These are phyloP conservation scores for Peterozyma toletana DNA, from an alignment of 805 yeast genomes.

Conservation along the genomic window DNA sequence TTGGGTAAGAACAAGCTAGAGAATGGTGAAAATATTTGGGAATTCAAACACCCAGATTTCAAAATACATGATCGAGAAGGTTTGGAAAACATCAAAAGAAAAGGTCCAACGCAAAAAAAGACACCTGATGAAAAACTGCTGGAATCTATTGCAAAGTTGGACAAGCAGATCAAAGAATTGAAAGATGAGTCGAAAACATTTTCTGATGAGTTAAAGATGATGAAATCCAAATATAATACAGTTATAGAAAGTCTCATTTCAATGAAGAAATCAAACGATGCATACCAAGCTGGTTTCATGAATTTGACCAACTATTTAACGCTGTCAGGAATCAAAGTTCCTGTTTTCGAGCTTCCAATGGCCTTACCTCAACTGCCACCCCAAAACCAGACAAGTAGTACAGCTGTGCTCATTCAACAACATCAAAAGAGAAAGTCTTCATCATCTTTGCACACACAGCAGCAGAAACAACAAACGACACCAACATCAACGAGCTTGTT, in stretches of 20 bases:
- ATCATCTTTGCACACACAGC: conserved; percentile 8
- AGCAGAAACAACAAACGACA: conserved; percentile 10
- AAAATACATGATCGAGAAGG: conserved; percentile 68
- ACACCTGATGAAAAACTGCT: conserved; percentile 14
- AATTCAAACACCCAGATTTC: conserved; percentile 88
- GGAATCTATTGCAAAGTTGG: conserved; percentile 21
- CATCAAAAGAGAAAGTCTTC: neutral
- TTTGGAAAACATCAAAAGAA: conserved; percentile 81
- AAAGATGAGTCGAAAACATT: conserved; percentile 26
- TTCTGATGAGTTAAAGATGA: conserved; percentile 26
- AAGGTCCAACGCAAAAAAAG: conserved; percentile 57
- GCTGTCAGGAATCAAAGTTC: conserved; percentile 62
- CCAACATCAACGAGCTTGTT: neutral
- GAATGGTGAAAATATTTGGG: conserved; percentile 84
- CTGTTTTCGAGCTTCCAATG: conserved; percentile 51
- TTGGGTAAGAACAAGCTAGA: conserved; percentile 31
- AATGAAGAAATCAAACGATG: conserved; percentile 49
- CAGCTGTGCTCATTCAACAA: neutral
- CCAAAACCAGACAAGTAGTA: neutral
- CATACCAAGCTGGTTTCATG: conserved; percentile 45
- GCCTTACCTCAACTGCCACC: conserved; percentile 20
- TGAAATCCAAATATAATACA: conserved; percentile 55
- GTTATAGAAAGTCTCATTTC: conserved; percentile 55
- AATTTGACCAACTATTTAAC: conserved; percentile 40
- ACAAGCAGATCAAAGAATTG: conserved; percentile 18